phyloP scores from a whole-genome alignment of 768 basidiomycete genomes.

The Auricularia auricula-judae region DNA sequence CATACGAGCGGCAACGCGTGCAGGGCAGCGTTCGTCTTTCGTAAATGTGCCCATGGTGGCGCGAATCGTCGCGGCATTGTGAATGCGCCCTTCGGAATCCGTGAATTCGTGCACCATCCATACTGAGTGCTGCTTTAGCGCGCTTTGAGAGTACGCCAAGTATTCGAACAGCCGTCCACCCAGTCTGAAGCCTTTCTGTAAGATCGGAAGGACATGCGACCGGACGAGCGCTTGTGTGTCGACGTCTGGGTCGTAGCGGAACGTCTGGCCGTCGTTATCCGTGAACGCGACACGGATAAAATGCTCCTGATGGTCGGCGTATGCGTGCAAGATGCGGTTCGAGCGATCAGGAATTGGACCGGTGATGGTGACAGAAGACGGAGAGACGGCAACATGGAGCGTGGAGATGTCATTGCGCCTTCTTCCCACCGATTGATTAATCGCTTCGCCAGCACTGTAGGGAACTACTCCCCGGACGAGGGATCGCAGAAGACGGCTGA shows the following conservation, averaged over 20 bases:
- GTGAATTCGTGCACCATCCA: constrained; percentile 58
- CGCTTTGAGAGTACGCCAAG: constrained; percentile 65
- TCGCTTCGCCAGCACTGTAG: no score
- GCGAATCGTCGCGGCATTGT: constrained; percentile 42
- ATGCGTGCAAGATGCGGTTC: constrained; percentile 45
- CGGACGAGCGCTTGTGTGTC: constrained; percentile 40
- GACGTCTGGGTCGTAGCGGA: constrained; percentile 45
- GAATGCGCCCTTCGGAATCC: constrained; percentile 18
- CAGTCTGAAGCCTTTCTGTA: constrained; percentile 35
- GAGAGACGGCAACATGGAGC: constrained; percentile 33
- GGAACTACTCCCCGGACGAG: not conserved
- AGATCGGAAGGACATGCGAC: constrained; percentile 34
- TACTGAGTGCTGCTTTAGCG: constrained; percentile 52
- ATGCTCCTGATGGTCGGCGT: constrained; percentile 28
- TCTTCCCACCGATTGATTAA: no score
- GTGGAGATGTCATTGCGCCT: not conserved
- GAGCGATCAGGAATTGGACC: constrained; percentile 50
- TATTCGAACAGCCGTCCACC: constrained; percentile 48
- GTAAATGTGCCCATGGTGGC: constrained; percentile 42
- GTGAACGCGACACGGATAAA: constrained; percentile 55
- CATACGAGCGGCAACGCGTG: constrained; percentile 59
- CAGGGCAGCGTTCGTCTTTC: constrained; percentile 40
- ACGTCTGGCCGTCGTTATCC: constrained; percentile 41
- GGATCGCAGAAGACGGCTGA: not conserved
- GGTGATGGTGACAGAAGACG: constrained; percentile 39